Conservation (phyloP, 176 grass and related monocot species). For the Rhynchospora breviuscula region DNA sequence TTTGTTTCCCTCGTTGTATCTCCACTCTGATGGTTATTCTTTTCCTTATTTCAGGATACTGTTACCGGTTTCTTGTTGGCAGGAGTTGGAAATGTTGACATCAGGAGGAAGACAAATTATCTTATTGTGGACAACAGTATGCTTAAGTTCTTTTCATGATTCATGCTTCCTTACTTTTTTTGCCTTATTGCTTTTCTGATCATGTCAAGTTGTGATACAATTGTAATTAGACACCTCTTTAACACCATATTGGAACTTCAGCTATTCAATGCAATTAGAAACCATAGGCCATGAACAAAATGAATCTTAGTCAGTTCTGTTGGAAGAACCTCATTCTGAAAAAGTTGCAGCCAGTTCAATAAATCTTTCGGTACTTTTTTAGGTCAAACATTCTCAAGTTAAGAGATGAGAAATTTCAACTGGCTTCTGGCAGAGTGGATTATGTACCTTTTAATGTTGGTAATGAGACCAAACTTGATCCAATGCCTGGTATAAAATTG, state of each 20-base stretch:
- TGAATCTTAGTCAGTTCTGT: not conserved
- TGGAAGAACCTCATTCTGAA: not conserved
- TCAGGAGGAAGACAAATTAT: conserved; percentile 69
- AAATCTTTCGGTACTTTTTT: not conserved
- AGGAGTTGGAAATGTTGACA: conserved; percentile 68
- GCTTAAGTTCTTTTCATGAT: conserved; percentile 19
- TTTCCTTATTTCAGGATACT: conserved; percentile 40
- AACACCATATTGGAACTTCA: not conserved
- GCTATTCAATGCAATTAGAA: not conserved
- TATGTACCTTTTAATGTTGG: not conserved
- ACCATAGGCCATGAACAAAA: not conserved
- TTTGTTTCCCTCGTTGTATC: not conserved
- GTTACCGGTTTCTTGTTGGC: conserved; percentile 69
- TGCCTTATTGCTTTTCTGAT: not conserved
- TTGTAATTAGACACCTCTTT: not conserved
- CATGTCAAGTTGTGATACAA: not conserved
- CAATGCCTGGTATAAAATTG: not conserved
- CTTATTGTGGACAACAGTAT: conserved; percentile 75
- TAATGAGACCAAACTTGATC: not conserved
- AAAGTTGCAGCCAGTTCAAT: not conserved
- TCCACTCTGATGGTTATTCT: not conserved
- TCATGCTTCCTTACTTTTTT: not conserved
- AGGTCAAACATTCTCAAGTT: not conserved
- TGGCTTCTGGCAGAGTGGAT: not conserved
- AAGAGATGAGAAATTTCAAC: not conserved